Evolutionary conservation across 2,329 filamentous ascomycete species (phyloP), one percentile per base, ranked within the genome.

Genomic region (Colletotrichum tamarilloi): DNA sequence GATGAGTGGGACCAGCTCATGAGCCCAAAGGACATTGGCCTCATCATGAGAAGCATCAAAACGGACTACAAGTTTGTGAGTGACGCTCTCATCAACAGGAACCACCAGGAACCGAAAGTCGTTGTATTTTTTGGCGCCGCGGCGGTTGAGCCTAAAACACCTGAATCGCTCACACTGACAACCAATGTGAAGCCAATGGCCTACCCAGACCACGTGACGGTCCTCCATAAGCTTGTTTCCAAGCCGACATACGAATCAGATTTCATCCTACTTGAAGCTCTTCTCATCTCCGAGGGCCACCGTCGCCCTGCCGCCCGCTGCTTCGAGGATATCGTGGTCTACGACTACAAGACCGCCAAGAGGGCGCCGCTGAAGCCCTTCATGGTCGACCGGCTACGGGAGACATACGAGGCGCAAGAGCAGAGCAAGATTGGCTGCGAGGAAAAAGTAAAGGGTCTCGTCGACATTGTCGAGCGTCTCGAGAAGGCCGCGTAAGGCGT

Each of bases 11-110:
- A 84, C 16, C 88, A 92, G 60, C 84, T 97, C 53, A 90, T 93
- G 84, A 91, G 88, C 16, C 91, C 92, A 0, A 87, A 84, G 28
- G 88, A 89, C 1, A 85, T 91, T 22, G 95, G 95, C 0, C 81
- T 98, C 68, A 97, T 98, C 72, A 83, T 98, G 79, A 89, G 91
- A 77, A 94, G 92, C 77, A 95, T 98, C 76, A 93, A 89, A 77
- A 92, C 93, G 0, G 92, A 97, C 76, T 98, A 93, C 83, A 98
- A 98, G 84, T 95, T 97, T 84, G 94, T 97, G 80, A 76, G 92
- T 87, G n/a, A 4, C 16, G 22, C n/a, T 14, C 46, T 28, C 26
- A 53, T 57, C 6, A 9, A 4, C 1, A 6, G 26, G 19, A 49
- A 49, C 8, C 19, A 16, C 5, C 9, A 30, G 14, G 14, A 52